phyloP scores from a whole-genome alignment of 495 filamentous ascomycete species.

The Hypomontagnella monticulosa region DNA sequence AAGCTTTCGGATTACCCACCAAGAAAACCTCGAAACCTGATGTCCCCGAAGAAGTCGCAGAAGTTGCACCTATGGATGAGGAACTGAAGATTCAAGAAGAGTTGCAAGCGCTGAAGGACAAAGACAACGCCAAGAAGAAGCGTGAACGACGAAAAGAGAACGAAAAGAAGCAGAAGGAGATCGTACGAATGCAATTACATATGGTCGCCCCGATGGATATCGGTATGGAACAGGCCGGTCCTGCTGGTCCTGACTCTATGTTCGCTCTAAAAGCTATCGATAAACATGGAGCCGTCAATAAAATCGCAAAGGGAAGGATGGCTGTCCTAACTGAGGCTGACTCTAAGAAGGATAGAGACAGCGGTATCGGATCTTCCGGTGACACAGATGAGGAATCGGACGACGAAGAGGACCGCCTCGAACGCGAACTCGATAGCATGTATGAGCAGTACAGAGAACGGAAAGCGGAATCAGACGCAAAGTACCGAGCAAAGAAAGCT shows the following conservation, averaged over 20 bases:
- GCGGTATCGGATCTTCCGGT: slow-evolving; percentile 62
- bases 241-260: slow-evolving; percentile 77
- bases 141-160: slow-evolving; percentile 84
- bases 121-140: slow-evolving; percentile 77
- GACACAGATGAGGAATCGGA: slow-evolving; percentile 72
- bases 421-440: slow-evolving; percentile 83
- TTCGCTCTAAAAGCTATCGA: slow-evolving; percentile 86
- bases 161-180: slow-evolving; percentile 88
- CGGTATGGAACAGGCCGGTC: slow-evolving; percentile 88
- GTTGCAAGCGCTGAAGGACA: slow-evolving; percentile 80
- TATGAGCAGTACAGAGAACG: slow-evolving; percentile 88
- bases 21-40: slow-evolving; percentile 70
- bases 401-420: slow-evolving; percentile 81
- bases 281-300: slow-evolving; percentile 71
- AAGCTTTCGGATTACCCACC: slow-evolving; percentile 85
- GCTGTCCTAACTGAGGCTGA: slow-evolving; percentile 63
- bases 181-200: slow-evolving; percentile 92
- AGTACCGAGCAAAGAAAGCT: slow-evolving; percentile 87
- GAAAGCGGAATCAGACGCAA: slow-evolving; percentile 80
- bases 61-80: slow-evolving; percentile 90
- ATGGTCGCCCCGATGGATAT: slow-evolving; percentile 97
- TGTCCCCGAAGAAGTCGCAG: slow-evolving; percentile 75
- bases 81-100: slow-evolving; percentile 90
- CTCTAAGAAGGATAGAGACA: slow-evolving; percentile 67
- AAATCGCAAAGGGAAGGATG: slow-evolving; percentile 83